Conservation (phyloP, 345 rosid species). For the Garcia nutans region DNA sequence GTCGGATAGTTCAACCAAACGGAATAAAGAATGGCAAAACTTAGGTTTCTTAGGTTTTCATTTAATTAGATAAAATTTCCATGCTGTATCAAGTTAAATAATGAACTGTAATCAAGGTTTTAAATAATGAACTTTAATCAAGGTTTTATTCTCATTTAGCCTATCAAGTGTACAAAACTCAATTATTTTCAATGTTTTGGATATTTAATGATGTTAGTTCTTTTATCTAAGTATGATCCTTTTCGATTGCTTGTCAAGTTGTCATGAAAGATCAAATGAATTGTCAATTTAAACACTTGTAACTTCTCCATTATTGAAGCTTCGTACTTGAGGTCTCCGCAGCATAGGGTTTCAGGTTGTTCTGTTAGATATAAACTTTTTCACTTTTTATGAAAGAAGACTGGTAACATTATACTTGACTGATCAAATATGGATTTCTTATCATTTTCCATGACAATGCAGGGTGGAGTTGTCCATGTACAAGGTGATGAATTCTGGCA, state of each 20-base stretch:
- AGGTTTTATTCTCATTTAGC: background rate
- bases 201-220: background rate
- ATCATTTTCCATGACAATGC: slow-evolving; percentile 5
- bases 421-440: background rate
- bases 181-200: too few species aligned
- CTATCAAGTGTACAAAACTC: background rate
- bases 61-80: background rate
- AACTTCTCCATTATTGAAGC: background rate
- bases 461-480: slow-evolving; percentile 71
- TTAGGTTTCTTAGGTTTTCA: background rate
- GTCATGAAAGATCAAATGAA: background rate
- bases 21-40: background rate
- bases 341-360: background rate
- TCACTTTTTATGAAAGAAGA: background rate
- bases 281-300: background rate
- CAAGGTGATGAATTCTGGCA: slow-evolving; percentile 88
- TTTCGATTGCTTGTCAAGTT: background rate
- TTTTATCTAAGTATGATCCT: background rate
- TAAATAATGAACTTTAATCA: too few species aligned
- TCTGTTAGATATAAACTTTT: background rate
- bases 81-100: background rate
- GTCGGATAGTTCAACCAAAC: background rate
- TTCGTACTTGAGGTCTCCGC: slow-evolving; percentile 2
- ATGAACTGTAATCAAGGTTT: too few species aligned
- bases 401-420: background rate